Evolutionary conservation across 2,329 filamentous ascomycete genomes (phyloP), one percentile per base, ranked within the genome.

Genomic region (Fusarium algeriense): DNA sequence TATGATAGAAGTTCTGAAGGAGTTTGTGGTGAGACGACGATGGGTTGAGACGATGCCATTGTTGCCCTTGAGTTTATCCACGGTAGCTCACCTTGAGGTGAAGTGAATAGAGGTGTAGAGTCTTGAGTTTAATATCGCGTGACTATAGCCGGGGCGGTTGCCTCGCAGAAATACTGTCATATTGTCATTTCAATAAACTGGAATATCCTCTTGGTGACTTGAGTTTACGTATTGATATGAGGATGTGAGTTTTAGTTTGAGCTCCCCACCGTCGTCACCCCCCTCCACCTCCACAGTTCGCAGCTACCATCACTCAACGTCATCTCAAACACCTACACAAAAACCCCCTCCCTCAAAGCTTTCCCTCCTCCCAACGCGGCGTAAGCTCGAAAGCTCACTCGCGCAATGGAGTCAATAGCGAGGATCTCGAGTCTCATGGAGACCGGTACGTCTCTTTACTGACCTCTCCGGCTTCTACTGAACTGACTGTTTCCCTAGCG

Each of bases 401-500:
- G 66, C 68, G 77, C 66, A 62, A 99, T 99, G 96, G 96, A 99
- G 88, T 97, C 95, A 26, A 94, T 98, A 80, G 94, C 95, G 72
- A 90, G 93, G 78, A 97, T 99, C 82, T 97, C 95, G 75, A 93
- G 90, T 80, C 89, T 98, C 83, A 91, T 99, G 81, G 96, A 98
- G 86, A 96, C 93, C 83, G 94, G 95, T 97, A 87, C 78, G 88
- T 76, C 15, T 30, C 32, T 55, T 50, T 40, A 23, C 55, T 57
- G 45, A 61, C 61, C 57, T 46, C 64, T 55, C 53, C 66, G 60
- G 55, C 19, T 53, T 12, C 23, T 43, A 26, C 50, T 59, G 41
- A 66, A 67, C 75, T 76, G 64, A 77, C 73, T 64, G 54, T 64
- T 67, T 55, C 57, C 41, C 46, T 83, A 97, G 96, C 96, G 80